phyloP scores from a whole-genome alignment of 2,329 filamentous ascomycete genomes.

The Alternaria gansuensis region DNA sequence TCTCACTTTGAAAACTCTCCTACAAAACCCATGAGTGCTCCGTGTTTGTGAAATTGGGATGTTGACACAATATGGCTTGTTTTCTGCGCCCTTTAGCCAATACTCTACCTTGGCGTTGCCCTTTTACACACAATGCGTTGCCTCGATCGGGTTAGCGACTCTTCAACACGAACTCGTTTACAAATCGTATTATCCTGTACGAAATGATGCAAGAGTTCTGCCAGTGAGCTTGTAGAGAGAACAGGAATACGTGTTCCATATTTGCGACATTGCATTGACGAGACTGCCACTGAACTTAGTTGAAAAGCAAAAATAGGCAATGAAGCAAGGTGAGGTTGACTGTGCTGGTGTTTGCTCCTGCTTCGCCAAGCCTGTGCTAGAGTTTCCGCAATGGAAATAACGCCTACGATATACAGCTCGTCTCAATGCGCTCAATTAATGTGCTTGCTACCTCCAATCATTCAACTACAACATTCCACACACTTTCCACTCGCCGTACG shows the following conservation, averaged over 20 bases:
- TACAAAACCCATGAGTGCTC: not conserved
- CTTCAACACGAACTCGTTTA: not conserved
- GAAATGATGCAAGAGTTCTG: not conserved
- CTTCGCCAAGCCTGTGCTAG: constrained; percentile 3
- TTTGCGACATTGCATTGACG: not conserved
- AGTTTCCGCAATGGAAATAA: not conserved
- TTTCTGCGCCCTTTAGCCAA: constrained; percentile 1
- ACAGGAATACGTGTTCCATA: not conserved
- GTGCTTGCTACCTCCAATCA: not conserved
- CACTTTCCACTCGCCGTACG: not conserved
- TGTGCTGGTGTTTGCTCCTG: not conserved
- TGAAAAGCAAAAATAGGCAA: not conserved
- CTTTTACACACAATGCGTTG: constrained; percentile 21
- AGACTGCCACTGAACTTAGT: not conserved
- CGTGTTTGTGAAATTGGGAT: not conserved
- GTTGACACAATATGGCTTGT: not conserved
- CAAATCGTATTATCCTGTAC: not conserved
- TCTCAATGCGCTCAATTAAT: not conserved
- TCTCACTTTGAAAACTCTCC: not conserved
- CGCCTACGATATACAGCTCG: not conserved
- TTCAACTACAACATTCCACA: not conserved
- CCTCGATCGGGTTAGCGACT: constrained; percentile 18
- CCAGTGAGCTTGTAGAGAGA: too few relatives aligned
- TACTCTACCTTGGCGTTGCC: constrained; percentile 16
- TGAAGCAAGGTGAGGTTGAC: not conserved